These are phyloP conservation scores for Salinomyces thailandicus DNA, from an alignment of 2,329 filamentous ascomycete species.

Conservation along the genomic window DNA sequence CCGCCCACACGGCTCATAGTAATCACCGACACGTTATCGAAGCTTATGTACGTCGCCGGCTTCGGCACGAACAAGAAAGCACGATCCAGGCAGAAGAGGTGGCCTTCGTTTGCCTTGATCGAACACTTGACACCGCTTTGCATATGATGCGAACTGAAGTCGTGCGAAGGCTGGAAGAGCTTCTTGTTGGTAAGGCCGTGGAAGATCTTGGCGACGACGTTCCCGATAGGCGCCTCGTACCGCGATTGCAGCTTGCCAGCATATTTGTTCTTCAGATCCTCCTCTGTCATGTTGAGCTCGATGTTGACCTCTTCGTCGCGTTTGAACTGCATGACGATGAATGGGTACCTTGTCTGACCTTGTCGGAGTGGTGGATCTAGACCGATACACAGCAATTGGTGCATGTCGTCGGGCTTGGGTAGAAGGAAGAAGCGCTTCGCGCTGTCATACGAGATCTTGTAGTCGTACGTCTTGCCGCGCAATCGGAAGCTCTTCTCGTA, in stretches of 20 bases:
- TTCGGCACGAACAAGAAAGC: conserved; percentile 99
- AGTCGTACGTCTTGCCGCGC: conserved; percentile 98
- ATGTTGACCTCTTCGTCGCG: conserved; percentile 94
- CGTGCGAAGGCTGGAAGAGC: conserved; percentile 83
- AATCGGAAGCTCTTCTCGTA: conserved; percentile 96
- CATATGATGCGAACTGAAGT: conserved; percentile 86
- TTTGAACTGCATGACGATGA: conserved; percentile 98
- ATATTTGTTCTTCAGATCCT: conserved; percentile 74
- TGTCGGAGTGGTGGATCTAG: conserved; percentile 90
- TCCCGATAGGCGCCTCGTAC: conserved; percentile 88
- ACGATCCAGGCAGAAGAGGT: conserved; percentile 94
- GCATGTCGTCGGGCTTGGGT: conserved; percentile 95
- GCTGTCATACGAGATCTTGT: conserved; percentile 97
- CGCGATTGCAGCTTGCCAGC: conserved; percentile 78
- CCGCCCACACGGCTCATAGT: conserved; percentile 94
- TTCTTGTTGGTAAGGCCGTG: conserved; percentile 89
- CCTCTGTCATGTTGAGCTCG: conserved; percentile 90
- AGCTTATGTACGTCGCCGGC: conserved; percentile 91
- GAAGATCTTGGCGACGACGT: conserved; percentile 93
- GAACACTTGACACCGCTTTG: conserved; percentile 97
- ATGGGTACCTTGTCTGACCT: conserved; percentile 94
- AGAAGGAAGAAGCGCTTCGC: conserved; percentile 99
- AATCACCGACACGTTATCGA: conserved; percentile 82
- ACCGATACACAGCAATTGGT: conserved; percentile 88
- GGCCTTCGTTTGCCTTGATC: conserved; percentile 98